Evolutionary conservation across 2,329 filamentous ascomycete species (phyloP), one percentile per base, ranked within the genome.

Genomic region (Orbilia ellipsospora): DNA sequence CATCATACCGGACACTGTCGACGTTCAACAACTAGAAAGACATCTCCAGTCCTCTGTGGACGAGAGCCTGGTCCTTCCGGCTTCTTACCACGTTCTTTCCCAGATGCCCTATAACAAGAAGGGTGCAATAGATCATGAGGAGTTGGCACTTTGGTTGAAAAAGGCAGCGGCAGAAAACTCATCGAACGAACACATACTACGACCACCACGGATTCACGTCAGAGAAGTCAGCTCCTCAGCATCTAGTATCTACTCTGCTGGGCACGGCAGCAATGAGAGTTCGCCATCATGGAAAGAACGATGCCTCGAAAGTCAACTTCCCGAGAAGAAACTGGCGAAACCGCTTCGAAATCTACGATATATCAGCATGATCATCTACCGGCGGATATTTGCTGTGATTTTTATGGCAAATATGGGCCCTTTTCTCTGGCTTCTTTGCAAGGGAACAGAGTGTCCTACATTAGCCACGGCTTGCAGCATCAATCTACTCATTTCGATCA

Each of bases 301-400:
- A 45, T 73, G 73, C 55, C 62, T 77, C 18, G 73, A 77, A 59
- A 76, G 31, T 91, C 90, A 68, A 92, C 89, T 82, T 93, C 90
- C 85, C 92, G 95, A 77, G 95, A 88, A 57, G 92, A 90, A 80
- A 89, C 89, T 79, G 92, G 91, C 77, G 92, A 87, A 73, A 86
- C 85, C 79, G 85, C 85, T 70, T 89, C 89, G 77, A 92, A 91
- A 74, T 42, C 80, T 26, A 89, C 87, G 18, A 86, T 85, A 55
- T 85, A 82, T 76, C 51, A 56, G 62, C 28, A 55, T 78, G 56
- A 77, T 76, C 23, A 62, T 77, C 28, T 85, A 84, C 78, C 81
- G 82, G 28, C 81, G 83, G 28, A 80, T 85, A 40, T 85, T 85
- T 77, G 80, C 82, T 3, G 62, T 84, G 18, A 79, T 84, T 50